Evolutionary conservation across 768 basidiomycete species (phyloP).

Genomic region (Amanita thiersii): DNA sequence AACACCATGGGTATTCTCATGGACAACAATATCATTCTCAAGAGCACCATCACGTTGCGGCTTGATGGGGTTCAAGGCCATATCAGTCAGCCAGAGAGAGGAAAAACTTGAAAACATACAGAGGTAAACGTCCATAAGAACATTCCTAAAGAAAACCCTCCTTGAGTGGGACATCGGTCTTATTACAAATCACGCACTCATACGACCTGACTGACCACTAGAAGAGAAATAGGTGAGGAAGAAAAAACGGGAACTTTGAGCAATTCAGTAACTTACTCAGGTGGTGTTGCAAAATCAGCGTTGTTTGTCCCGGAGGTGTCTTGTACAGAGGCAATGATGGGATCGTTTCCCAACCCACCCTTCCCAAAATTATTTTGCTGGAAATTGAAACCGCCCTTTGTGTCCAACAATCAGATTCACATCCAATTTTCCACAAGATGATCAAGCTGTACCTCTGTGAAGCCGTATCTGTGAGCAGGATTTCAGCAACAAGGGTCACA

Average conservation of each 20-base stretch:
- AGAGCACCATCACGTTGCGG: conserved; percentile 62
- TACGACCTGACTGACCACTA: neutral
- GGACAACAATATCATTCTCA: conserved; percentile 41
- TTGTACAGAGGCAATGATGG: conserved; percentile 43
- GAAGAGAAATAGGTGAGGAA: conserved; percentile 9
- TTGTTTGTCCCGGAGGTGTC: conserved; percentile 34
- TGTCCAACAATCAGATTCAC: neutral
- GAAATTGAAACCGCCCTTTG: conserved; percentile 40
- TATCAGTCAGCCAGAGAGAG: neutral
- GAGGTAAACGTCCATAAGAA: conserved; percentile 18
- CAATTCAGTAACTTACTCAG: conserved; percentile 23
- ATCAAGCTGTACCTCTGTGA: conserved; percentile 31
- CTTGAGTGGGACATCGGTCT: neutral
- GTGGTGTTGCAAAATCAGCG: conserved; percentile 33
- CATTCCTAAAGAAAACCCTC: conserved; percentile 14
- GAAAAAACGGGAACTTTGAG: conserved; percentile 8
- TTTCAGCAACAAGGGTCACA: neutral
- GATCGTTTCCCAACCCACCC: conserved; percentile 41
- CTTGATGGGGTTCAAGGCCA: conserved; percentile 13
- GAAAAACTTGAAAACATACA: conserved; percentile 10
- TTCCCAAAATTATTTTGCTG: conserved; percentile 47
- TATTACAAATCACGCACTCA: neutral
- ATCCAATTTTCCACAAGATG: neutral
- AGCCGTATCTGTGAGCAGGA: conserved; percentile 27
- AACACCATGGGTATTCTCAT: conserved; percentile 46